A percentile compares a stretch with the other conserved stretches of the same genome.
These are phyloP conservation scores for Scedosporium aurantiacum DNA, from an alignment of 2,329 filamentous ascomycete species.

Conservation along the genomic window DNA sequence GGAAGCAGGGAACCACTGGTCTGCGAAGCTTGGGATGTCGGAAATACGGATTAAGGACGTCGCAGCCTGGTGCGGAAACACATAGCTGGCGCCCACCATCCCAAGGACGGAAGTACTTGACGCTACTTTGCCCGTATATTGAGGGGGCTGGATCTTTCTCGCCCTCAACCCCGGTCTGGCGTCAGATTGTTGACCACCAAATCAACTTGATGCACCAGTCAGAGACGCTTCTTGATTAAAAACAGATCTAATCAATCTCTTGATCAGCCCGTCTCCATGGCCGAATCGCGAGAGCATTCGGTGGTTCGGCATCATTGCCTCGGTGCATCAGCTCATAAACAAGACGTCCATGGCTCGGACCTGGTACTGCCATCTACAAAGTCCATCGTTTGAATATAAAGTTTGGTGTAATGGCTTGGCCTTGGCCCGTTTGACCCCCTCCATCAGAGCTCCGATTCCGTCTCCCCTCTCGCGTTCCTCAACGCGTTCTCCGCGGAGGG, in stretches of 20 bases:
- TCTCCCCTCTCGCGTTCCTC: not conserved
- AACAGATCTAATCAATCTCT: constrained; percentile 7
- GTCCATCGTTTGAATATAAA: not conserved
- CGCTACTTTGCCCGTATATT: not conserved
- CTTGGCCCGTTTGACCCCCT: not conserved
- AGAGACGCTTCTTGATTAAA: not conserved
- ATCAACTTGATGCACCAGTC: not conserved
- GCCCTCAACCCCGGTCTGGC: not conserved
- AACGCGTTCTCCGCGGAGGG: not conserved
- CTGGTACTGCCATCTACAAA: not conserved
- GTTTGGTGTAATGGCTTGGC: not conserved
- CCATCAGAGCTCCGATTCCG: not conserved
- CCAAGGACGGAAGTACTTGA: not conserved
- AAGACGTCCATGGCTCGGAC: not conserved
- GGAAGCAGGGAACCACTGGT: not conserved
- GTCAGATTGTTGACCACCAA: not conserved
- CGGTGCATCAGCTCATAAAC: not conserved
- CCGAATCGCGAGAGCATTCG: not conserved
- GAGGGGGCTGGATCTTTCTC: not conserved
- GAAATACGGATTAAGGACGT: not conserved
- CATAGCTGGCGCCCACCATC: not conserved
- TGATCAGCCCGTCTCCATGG: not conserved
- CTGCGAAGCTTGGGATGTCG: not conserved
- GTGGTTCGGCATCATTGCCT: not conserved
- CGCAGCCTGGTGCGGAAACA: not conserved